Evolutionary conservation across 805 yeast species (phyloP), one percentile per base, ranked within the genome.

Genomic region (Ogataea salicorniae): DNA sequence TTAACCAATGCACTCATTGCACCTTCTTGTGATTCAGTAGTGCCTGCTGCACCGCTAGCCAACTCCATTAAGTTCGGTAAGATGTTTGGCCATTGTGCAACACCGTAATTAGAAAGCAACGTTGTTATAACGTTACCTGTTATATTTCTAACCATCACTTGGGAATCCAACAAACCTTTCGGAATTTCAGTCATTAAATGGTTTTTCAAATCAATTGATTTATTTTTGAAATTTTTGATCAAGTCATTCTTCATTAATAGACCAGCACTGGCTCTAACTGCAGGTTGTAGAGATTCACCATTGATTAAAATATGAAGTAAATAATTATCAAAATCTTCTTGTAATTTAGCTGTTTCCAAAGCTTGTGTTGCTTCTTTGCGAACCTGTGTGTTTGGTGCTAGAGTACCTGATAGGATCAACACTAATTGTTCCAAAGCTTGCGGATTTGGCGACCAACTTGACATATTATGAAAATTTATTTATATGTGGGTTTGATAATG

Each of bases 51-150:
- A 46, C 73, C 63, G 37, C 75, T 73, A 5, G 86, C 76, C 60
- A 90, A 67, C 44, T 77, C 78, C 54, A 91, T 65, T 42, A 92
- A 70, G 53, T 79, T 82, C 2, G 85, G 81, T n/a, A 92, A 67
- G 29, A 84, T 72, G 39, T 73, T 76, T 2, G 94, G 90, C 96
- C 96, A 88, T 26, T 73, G 71, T 23, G 73, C 69, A 39, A 86
- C 72, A 1, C 96, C 95, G 46, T 67, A 67, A 9, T 79, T 72
- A 2, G 85, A 73, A 55, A 90, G 85, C 31, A 94, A 67, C 0
- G 96, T 76, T 2, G 97, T 87, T 45, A 92, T 81, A 43, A 90
- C 96, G 59, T 84, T 90, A 37, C 97, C 97, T 6, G 97, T 84
- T 50, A 92, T 87, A 61, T 87, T 89, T 51, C 96, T 77, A 29